Evolutionary conservation across 2,329 filamentous ascomycete genomes (phyloP).

Genomic region (Venturia aucupariae): DNA sequence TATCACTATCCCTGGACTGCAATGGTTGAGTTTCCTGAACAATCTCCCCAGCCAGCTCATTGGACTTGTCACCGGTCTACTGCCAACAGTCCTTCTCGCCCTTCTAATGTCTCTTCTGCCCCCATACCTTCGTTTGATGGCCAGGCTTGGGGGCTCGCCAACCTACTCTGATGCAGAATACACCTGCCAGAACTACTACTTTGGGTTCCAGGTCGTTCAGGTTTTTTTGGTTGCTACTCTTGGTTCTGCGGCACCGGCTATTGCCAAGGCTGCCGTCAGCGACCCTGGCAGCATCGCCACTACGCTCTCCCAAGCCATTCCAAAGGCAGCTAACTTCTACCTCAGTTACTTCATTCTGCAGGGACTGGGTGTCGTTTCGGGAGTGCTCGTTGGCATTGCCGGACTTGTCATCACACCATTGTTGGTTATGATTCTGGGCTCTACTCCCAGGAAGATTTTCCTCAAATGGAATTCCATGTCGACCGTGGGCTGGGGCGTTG

Average conservation of each 20-base stretch:
- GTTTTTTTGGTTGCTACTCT: constrained; percentile 34
- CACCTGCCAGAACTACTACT: constrained; percentile 30
- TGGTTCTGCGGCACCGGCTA: constrained; percentile 28
- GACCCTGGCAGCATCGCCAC: constrained; percentile 25
- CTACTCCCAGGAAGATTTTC: constrained; percentile 33
- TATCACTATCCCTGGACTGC: constrained; percentile 24
- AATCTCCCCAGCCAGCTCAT: constrained; percentile 32
- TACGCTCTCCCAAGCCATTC: constrained; percentile 28
- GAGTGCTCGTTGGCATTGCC: constrained; percentile 22
- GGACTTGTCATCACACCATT: constrained; percentile 23
- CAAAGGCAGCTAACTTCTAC: constrained; percentile 33
- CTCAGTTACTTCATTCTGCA: constrained; percentile 33
- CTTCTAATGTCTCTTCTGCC: constrained; percentile 37
- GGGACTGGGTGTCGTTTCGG: constrained; percentile 24
- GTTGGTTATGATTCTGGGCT: constrained; percentile 24
- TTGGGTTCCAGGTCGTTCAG: constrained; percentile 33
- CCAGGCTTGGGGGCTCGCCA: constrained; percentile 28
- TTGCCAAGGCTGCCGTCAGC: constrained; percentile 23
- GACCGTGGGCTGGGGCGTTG: constrained; percentile 35
- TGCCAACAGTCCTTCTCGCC: constrained; percentile 34
- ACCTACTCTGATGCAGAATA: constrained; percentile 37
- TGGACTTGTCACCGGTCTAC: constrained; percentile 37
- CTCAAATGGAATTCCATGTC: constrained; percentile 34
- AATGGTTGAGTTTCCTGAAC: constrained; percentile 35
- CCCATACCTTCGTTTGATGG: constrained; percentile 31